phyloP scores from a whole-genome alignment of 225 moss, liverwort and hornwort genomes.

The Straminergon stramineum region DNA sequence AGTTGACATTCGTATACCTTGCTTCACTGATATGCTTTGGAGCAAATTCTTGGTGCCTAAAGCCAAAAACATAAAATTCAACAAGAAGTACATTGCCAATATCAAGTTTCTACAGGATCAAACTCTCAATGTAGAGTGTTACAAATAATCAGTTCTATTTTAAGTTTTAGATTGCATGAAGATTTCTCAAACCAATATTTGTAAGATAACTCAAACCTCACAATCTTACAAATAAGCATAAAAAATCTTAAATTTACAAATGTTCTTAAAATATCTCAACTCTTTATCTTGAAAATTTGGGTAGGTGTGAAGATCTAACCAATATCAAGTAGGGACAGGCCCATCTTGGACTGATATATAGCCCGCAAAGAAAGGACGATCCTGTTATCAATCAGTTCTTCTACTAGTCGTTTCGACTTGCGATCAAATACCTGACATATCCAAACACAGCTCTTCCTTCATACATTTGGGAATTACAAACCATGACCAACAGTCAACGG shows the following conservation, averaged over 20 bases:
- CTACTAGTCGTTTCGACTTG: constrained; percentile 72
- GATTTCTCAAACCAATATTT: neutral
- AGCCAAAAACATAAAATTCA: neutral
- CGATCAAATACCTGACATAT: constrained; percentile 79
- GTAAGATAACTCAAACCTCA: neutral
- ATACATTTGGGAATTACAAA: neutral
- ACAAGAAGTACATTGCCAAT: neutral
- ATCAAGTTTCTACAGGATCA: neutral
- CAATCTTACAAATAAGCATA: neutral
- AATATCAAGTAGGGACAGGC: constrained; percentile 62
- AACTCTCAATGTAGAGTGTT: neutral
- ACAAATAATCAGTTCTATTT: neutral
- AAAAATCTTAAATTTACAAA: neutral
- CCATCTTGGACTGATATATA: constrained; percentile 92
- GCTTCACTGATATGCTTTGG: constrained; percentile 69
- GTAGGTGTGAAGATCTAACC: constrained; percentile 34
- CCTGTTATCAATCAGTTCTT: constrained; percentile 91
- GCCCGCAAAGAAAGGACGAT: constrained; percentile 84
- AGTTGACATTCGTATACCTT: constrained; percentile 76
- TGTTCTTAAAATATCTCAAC: neutral
- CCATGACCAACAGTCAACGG: neutral
- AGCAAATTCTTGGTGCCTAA: constrained; percentile 76
- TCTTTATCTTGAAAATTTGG: neutral
- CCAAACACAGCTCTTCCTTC: neutral
- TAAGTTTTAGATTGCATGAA: neutral